Conservation (phyloP, 139 green algal genomes). For the Trebouxia sp. region DNA sequence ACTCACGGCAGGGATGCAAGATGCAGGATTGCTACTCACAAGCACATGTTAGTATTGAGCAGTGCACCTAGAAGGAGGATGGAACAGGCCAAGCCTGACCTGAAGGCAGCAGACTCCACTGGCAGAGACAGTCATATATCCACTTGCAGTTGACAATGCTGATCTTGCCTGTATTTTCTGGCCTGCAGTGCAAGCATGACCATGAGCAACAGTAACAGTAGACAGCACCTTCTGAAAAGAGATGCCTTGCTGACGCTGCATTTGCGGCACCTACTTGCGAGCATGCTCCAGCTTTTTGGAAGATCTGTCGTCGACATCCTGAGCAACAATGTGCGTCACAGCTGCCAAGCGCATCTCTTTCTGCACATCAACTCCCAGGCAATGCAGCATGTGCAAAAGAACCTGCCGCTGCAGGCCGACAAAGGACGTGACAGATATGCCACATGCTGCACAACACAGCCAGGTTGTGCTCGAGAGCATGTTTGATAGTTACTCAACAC, state of each 20-base stretch:
- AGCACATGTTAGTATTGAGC: background rate
- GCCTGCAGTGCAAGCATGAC: background rate
- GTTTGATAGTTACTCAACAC: background rate
- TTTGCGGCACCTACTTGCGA: background rate
- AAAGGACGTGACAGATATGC: conserved; percentile 28
- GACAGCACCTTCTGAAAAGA: background rate
- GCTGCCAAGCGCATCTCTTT: background rate
- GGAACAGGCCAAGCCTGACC: background rate
- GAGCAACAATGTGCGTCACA: conserved; percentile 12
- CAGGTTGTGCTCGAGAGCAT: background rate
- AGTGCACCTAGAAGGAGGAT: background rate
- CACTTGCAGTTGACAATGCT: conserved; percentile 28
- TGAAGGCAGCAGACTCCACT: conserved; percentile 9
- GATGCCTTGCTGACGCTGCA: background rate
- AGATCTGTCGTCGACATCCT: conserved; percentile 8
- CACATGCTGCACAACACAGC: background rate
- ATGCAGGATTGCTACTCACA: background rate
- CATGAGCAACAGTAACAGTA: background rate
- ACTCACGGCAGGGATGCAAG: background rate
- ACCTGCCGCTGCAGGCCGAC: conserved; percentile 14
- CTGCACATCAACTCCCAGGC: conserved; percentile 14
- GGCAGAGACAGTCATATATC: conserved; percentile 22
- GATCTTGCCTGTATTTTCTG: background rate
- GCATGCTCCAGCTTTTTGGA: conserved; percentile 3
- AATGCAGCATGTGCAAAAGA: conserved; percentile 14